These are phyloP conservation scores for Domatiomyces catenatus DNA, from an alignment of 2,329 filamentous ascomycete genomes.

Conservation along the genomic window DNA sequence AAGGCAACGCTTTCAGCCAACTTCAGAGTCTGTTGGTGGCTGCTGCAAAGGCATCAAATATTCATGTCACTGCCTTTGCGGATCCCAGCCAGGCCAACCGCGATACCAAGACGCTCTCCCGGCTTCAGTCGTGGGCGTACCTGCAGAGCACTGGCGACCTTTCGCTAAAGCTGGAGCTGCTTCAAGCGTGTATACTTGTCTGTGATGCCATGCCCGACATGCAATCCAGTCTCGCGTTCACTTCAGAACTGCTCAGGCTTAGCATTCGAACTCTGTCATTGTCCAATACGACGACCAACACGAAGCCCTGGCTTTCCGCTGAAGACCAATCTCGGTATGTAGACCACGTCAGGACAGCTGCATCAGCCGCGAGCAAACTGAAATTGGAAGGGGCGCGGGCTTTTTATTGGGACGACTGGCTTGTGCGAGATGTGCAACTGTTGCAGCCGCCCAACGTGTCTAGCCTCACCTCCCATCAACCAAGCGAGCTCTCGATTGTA, in stretches of 20 bases:
- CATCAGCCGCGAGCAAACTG: constrained; percentile 58
- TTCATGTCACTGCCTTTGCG: background rate
- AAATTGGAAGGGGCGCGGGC: constrained; percentile 56
- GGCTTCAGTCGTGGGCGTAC: constrained; percentile 3
- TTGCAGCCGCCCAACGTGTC: constrained; percentile 45
- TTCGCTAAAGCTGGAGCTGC: constrained; percentile 67
- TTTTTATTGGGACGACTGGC: constrained; percentile 94
- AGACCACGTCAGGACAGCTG: constrained; percentile 72
- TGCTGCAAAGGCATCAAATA: background rate
- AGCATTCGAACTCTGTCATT: constrained; percentile 62
- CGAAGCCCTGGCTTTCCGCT: constrained; percentile 22
- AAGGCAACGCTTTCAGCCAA: background rate
- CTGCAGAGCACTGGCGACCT: constrained; percentile 53
- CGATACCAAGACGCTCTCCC: background rate
- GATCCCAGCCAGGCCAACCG: background rate
- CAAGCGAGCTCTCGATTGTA: constrained; percentile 34
- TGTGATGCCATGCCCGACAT: constrained; percentile 90
- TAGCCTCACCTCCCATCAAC: constrained; percentile 50
- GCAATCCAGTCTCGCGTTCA: constrained; percentile 73
- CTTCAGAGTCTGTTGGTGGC: background rate
- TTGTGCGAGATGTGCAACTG: constrained; percentile 62
- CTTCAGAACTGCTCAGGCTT: constrained; percentile 65
- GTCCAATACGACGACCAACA: constrained; percentile 31
- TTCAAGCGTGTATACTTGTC: constrained; percentile 81
- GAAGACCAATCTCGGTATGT: constrained; percentile 79